Evolutionary conservation across 805 yeast genomes (phyloP).

Genomic region (Lachancea dasiensis): DNA sequence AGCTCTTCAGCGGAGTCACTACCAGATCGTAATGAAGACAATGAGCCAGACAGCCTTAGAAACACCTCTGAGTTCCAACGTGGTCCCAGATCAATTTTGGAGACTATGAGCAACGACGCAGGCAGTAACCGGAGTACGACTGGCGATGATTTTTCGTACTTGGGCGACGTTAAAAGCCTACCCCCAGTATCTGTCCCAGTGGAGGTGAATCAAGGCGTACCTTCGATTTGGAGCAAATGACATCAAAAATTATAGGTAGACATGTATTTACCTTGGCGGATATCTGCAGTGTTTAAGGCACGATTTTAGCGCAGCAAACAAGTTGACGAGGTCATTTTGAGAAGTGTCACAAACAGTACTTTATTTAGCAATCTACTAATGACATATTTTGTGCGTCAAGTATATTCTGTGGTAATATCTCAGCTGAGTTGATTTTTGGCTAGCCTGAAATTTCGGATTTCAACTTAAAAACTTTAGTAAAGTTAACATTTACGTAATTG

Average conservation of each 20-base stretch:
- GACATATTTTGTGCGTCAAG: too few relatives aligned
- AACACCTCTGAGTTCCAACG: neutral
- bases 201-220: neutral
- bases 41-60: neutral
- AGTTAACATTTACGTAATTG: too few relatives aligned
- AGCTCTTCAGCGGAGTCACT: constrained; percentile 8
- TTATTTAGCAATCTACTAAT: too few relatives aligned
- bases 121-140: constrained; percentile 27
- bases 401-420: too few relatives aligned
- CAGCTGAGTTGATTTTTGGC: too few relatives aligned
- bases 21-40: constrained; percentile 4
- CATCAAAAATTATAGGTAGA: too few relatives aligned
- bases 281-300: too few relatives aligned
- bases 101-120: constrained; percentile 15
- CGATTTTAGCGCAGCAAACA: too few relatives aligned
- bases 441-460: too few relatives aligned
- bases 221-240: too few relatives aligned
- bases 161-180: constrained; percentile 11
- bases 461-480: too few relatives aligned
- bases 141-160: constrained; percentile 28
- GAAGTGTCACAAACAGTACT: neutral
- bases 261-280: too few relatives aligned
- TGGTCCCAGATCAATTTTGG: constrained; percentile 5
- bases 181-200: constrained; percentile 14
- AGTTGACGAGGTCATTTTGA: neutral